A percentile compares a stretch with the other conserved stretches of the same genome.
These are phyloP conservation scores for Cladosporium sp. DNA, from an alignment of 2,329 filamentous ascomycete genomes.

Conservation along the genomic window DNA sequence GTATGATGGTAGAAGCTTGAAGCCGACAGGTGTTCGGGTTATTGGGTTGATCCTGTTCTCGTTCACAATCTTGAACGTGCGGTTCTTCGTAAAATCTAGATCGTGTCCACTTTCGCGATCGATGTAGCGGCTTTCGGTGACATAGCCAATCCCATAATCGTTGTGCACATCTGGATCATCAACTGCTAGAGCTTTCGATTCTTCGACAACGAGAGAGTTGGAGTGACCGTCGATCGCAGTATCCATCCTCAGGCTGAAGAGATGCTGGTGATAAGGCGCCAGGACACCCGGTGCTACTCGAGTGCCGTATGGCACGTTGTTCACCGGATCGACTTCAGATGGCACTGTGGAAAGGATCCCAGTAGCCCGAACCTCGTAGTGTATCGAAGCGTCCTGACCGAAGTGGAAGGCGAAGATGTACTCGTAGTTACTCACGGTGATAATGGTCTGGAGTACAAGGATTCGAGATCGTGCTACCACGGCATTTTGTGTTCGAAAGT, in stretches of 20 bases:
- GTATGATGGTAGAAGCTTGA: constrained; percentile 50
- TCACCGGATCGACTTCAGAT: constrained; percentile 57
- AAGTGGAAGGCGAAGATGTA: constrained; percentile 67
- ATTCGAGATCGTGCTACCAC: constrained; percentile 63
- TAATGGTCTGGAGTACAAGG: constrained; percentile 66
- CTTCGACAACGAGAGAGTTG: constrained; percentile 56
- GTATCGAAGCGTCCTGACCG: constrained; percentile 62
- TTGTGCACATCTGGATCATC: constrained; percentile 56
- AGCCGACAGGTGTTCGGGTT: constrained; percentile 49
- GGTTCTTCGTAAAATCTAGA: constrained; percentile 52
- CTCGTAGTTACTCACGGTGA: constrained; percentile 70
- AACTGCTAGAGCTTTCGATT: constrained; percentile 47
- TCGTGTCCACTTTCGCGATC: constrained; percentile 29
- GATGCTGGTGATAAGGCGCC: constrained; percentile 70
- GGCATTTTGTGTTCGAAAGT: constrained; percentile 63
- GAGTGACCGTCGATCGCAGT: constrained; percentile 60
- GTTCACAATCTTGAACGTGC: constrained; percentile 57
- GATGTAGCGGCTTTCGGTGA: constrained; percentile 44
- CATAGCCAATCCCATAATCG: constrained; percentile 62
- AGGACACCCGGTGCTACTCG: constrained; percentile 64
- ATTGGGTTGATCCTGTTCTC: constrained; percentile 47
- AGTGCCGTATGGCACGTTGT: constrained; percentile 53
- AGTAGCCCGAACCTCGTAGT: constrained; percentile 63
- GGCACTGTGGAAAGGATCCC: constrained; percentile 64
- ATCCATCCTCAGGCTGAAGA: constrained; percentile 66